A percentile compares a stretch with the other conserved stretches of the same genome.
These are phyloP conservation scores for Davidsoniella neocaledoniae DNA, from an alignment of 2,329 filamentous ascomycete genomes.

Conservation along the genomic window DNA sequence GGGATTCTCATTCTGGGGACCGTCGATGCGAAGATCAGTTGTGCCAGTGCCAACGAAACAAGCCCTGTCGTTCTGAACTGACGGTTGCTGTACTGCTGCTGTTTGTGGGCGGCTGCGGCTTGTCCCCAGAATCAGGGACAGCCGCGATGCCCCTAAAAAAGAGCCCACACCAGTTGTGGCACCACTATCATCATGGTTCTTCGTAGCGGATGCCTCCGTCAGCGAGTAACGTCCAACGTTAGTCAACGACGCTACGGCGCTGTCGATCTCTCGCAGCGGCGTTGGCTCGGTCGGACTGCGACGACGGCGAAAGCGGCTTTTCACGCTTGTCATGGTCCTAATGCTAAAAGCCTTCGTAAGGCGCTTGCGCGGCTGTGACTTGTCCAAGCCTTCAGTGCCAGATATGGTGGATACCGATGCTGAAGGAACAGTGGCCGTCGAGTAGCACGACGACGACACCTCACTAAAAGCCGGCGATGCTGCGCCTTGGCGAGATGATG, in stretches of 20 bases:
- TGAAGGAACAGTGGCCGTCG: conserved; percentile 1
- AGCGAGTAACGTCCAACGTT: conserved; percentile 9
- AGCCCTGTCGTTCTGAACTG: too few relatives aligned
- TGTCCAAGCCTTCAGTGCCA: not conserved
- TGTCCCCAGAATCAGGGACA: conserved; percentile 9
- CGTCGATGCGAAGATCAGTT: too few relatives aligned
- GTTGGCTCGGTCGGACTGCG: conserved; percentile 6
- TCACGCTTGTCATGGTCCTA: conserved; percentile 4
- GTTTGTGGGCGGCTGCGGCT: conserved; percentile 6
- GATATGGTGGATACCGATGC: not conserved
- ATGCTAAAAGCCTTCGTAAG: conserved; percentile 5
- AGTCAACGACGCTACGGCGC: conserved; percentile 4
- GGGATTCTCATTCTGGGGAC: not conserved
- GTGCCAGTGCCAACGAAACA: too few relatives aligned
- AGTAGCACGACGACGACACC: conserved; percentile 6
- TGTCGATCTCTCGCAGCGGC: conserved; percentile 2
- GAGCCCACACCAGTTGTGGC: conserved; percentile 5
- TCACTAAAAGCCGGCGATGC: conserved; percentile 4
- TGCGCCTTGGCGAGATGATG: not conserved
- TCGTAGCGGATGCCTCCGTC: not conserved
- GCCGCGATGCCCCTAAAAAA: conserved; percentile 12
- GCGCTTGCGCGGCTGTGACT: not conserved
- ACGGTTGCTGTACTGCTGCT: not conserved
- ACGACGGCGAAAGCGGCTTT: conserved; percentile 9
- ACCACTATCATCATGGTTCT: not conserved